Conservation (phyloP, 2,329 filamentous ascomycete genomes). For the Apiospora hydei region DNA sequence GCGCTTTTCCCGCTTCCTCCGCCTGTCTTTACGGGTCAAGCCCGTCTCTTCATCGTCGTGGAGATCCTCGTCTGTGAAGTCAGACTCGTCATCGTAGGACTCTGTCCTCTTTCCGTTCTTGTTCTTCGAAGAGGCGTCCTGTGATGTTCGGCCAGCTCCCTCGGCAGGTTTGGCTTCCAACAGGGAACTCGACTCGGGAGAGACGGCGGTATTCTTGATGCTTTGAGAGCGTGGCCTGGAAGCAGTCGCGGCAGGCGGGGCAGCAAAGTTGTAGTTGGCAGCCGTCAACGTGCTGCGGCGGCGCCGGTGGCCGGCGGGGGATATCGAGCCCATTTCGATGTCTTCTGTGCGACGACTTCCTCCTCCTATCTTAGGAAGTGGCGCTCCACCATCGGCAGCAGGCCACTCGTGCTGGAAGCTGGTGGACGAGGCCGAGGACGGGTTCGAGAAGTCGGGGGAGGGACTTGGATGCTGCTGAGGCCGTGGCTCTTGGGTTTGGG, state of each 20-base stretch:
- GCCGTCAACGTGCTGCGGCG: conserved; percentile 63
- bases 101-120: conserved; percentile 30
- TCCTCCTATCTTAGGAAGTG: conserved; percentile 33
- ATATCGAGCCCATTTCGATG: conserved; percentile 65
- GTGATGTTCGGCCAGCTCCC: conserved; percentile 39
- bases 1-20: conserved; percentile 71
- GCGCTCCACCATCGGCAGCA: conserved; percentile 37
- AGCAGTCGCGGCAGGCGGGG: conserved; percentile 34
- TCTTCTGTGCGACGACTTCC: conserved; percentile 44
- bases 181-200: conserved; percentile 18
- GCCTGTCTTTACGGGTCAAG: conserved; percentile 76
- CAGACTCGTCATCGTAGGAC: conserved; percentile 55
- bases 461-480: conserved; percentile 34
- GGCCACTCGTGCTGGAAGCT: conserved; percentile 43
- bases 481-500: conserved; percentile 28
- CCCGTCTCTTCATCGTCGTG: conserved; percentile 92
- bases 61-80: conserved; percentile 73
- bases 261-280: conserved; percentile 32
- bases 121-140: conserved; percentile 33
- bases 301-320: conserved; percentile 57
- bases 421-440: conserved; percentile 43
- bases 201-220: conserved; percentile 37
- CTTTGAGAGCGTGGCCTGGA: conserved; percentile 38
- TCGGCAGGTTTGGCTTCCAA: conserved; percentile 36
- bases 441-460: conserved; percentile 39